Evolutionary conservation across 441 rosid species (phyloP).

Genomic region (Corymbia citriodora): DNA sequence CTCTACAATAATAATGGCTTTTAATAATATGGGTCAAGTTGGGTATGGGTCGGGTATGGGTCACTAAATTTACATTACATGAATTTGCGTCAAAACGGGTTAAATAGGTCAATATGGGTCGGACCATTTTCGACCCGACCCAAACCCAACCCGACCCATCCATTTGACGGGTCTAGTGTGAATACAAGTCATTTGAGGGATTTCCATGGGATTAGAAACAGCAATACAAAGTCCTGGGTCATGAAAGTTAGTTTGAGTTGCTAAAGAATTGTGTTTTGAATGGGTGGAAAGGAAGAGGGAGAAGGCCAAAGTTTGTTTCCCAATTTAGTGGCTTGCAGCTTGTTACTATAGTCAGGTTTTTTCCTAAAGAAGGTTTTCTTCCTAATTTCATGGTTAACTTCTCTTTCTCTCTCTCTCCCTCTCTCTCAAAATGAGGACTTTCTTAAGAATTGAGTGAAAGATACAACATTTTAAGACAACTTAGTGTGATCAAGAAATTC

Average conservation of each 20-base stretch:
- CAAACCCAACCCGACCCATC: too few relatives aligned
- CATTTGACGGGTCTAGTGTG: too few relatives aligned
- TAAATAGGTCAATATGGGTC: too few relatives aligned
- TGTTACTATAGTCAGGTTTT: neutral
- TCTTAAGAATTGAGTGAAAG: neutral
- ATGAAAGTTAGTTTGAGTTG: neutral
- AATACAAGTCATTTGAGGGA: neutral
- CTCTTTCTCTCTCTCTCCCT: neutral
- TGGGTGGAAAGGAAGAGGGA: neutral
- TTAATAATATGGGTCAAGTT: too few relatives aligned
- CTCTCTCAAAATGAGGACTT: neutral
- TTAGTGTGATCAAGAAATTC: neutral
- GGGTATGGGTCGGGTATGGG: too few relatives aligned
- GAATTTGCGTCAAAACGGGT: too few relatives aligned
- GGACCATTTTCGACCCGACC: too few relatives aligned
- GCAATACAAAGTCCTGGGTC: neutral
- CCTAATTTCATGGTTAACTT: constrained; percentile 2
- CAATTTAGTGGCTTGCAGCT: neutral
- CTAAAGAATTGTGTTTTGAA: neutral
- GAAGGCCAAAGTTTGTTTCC: neutral
- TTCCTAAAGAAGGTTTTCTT: neutral
- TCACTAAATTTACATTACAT: too few relatives aligned
- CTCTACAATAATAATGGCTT: too few relatives aligned
- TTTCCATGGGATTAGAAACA: neutral
- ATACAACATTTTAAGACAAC: neutral